Percentiles rank a stretch among this genome's conserved stretches.
phyloP scores from a whole-genome alignment of 108 stramenopile genomes.

The Skeletonema tropicum region DNA sequence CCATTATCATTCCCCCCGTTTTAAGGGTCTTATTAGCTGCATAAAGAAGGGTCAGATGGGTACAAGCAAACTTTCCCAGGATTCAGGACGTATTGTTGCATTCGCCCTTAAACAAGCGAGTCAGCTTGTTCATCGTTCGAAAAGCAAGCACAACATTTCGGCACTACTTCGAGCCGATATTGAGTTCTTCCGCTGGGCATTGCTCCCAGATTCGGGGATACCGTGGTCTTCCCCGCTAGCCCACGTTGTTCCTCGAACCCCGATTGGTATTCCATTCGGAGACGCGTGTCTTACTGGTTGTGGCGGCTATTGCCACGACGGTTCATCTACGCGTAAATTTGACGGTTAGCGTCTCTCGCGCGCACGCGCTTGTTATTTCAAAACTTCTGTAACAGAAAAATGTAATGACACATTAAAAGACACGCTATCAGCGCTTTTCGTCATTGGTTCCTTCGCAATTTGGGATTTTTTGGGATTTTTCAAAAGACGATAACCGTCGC shows the following conservation, averaged over 20 bases:
- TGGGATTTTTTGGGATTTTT: no score
- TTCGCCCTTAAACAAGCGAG: background rate
- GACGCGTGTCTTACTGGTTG: slow-evolving; percentile 18
- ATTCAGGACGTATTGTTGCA: background rate
- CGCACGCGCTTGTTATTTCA: no score
- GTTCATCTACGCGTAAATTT: no score
- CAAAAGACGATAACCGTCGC: no score
- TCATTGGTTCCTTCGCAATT: no score
- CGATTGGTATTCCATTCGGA: background rate
- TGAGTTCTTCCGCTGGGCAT: background rate
- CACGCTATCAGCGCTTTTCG: no score
- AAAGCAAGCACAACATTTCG: background rate
- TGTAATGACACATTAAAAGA: no score
- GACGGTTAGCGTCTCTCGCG: no score
- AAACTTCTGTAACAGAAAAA: no score
- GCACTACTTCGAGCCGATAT: background rate
- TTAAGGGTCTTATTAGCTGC: background rate
- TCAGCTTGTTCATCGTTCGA: background rate
- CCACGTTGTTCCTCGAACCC: background rate
- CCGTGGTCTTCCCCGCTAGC: slow-evolving; percentile 7
- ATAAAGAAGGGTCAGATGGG: background rate
- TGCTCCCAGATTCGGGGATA: background rate
- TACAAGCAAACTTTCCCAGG: background rate
- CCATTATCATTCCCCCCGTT: background rate
- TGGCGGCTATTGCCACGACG: slow-evolving; percentile 28